A percentile compares a stretch with the other conserved stretches of the same genome.
Evolutionary conservation across 2,329 filamentous ascomycete genomes (phyloP).

Genomic region (Colletotrichum tropicale): DNA sequence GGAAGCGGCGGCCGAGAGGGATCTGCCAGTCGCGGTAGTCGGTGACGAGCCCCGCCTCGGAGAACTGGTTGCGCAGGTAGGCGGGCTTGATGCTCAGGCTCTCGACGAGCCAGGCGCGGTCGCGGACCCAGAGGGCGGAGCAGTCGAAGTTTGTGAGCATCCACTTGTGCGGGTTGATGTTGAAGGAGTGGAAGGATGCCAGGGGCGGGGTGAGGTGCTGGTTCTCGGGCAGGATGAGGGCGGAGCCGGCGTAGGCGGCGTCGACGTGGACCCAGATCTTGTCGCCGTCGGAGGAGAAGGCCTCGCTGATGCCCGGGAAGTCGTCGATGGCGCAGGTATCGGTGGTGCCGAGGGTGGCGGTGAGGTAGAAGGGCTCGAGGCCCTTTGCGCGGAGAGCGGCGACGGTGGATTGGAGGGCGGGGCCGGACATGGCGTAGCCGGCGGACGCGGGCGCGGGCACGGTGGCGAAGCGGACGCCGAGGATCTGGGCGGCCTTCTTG

Average conservation of each 20-base stretch:
- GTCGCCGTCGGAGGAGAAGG: conserved; percentile 37
- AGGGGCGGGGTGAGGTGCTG: conserved; percentile 70
- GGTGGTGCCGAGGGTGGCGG: conserved; percentile 84
- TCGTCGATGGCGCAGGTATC: conserved; percentile 88
- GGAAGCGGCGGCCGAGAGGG: conserved; percentile 86
- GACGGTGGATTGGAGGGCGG: conserved; percentile 64
- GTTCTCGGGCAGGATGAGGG: conserved; percentile 82
- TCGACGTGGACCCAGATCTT: conserved; percentile 92
- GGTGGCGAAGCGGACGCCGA: conserved; percentile 79
- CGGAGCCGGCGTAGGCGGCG: conserved; percentile 88
- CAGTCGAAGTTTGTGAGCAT: conserved; percentile 91
- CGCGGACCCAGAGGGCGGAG: conserved; percentile 80
- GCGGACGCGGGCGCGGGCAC: conserved; percentile 67
- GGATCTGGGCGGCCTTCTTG: conserved; percentile 85
- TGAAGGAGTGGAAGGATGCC: conserved; percentile 80
- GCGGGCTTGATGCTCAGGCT: conserved; percentile 80
- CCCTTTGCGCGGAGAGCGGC: conserved; percentile 70
- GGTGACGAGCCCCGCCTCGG: conserved; percentile 82
- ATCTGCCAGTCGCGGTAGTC: conserved; percentile 99
- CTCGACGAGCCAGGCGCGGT: conserved; percentile 76
- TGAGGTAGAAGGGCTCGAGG: conserved; percentile 86
- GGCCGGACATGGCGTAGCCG: conserved; percentile 73
- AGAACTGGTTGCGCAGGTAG: conserved; percentile 82
- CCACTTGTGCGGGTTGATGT: conserved; percentile 99
- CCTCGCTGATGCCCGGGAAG: conserved; percentile 69